Evolutionary conservation across 352 stramenopile genomes (phyloP).

Genomic region (Thraustochytrium sp.): DNA sequence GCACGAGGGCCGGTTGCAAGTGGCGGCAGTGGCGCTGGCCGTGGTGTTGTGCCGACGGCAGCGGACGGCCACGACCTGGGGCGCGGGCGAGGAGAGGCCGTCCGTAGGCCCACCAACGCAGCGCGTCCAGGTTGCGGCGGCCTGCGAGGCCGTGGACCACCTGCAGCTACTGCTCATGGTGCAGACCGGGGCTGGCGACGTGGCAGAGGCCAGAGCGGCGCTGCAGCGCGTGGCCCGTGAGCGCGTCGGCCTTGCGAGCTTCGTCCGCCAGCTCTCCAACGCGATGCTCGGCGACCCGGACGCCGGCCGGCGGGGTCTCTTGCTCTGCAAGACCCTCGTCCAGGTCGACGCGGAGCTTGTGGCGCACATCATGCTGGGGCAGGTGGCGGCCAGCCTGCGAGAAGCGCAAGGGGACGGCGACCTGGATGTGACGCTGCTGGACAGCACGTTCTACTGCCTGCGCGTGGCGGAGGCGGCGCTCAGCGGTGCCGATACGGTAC

Average conservation of each 20-base stretch:
- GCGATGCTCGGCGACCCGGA: neutral
- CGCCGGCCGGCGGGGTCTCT: neutral
- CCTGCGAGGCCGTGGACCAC: too few relatives aligned
- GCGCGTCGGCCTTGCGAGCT: neutral
- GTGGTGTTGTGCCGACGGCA: too few relatives aligned
- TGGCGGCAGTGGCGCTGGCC: too few relatives aligned
- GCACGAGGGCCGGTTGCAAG: too few relatives aligned
- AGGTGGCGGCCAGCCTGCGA: neutral
- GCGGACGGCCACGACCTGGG: too few relatives aligned
- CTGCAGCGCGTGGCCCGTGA: too few relatives aligned
- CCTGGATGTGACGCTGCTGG: neutral
- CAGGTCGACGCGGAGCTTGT: neutral
- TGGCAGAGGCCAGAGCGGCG: too few relatives aligned
- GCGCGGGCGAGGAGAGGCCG: too few relatives aligned
- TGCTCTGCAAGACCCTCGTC: neutral
- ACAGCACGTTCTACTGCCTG: neutral
- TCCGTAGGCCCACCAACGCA: too few relatives aligned
- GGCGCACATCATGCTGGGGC: neutral
- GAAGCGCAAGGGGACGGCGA: neutral
- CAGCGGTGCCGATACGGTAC: neutral
- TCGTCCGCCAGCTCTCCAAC: neutral
- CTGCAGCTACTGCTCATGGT: too few relatives aligned
- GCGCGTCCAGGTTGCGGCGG: too few relatives aligned
- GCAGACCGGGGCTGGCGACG: too few relatives aligned
- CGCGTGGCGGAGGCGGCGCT: neutral